Base-by-base conservation (phyloP, 257 asterid genomes). In the Nicotiana sylvestris region DNA sequence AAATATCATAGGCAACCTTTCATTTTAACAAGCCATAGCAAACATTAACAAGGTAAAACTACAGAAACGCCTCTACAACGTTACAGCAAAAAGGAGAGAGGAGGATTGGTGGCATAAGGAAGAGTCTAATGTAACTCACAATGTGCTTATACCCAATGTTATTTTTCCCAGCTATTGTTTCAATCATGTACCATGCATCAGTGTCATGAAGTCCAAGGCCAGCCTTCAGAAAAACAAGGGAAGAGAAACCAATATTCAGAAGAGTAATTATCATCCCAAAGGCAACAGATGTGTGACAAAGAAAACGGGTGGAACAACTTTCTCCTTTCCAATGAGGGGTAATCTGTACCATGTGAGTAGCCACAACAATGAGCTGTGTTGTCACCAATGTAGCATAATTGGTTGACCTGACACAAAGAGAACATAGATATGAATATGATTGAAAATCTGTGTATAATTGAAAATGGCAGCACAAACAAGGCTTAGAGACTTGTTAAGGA, bases 161-260 rank as follows among this genome's bases (percentile, higher is more conserved):
- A 81, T 96, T 96, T 87, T 94, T 96, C 77, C 97, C 97, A 1
- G 99, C 99, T 67, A 96, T 93, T 66, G 98, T 96, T 87, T 96
- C 99, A 83, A 96, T 93, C 90, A 96, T 88, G 85, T 85, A 85
- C 99, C 99, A 96, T 5, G 98, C 95, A 83, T 96, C 98, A 81
- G 89, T 93, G 83, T 96, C 99, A 66, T 97, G 87, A 88, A 96
- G 96, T 84, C 97, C 99, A 82, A 96, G 84, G 33, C 98, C 99
- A 86, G 96, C 98, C 98, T 95, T 82, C 82, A 84, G 51, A 55
- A 76, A 39, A 85, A 66, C 61, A 83, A 85, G 91, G 78, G 70
- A 83, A 72, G 85, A 79, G 85, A 78, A 43, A 85, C 76, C 83
- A 85, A 55, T 84, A 84, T 78, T 85, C 77, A 82, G 81, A 43